Conservation (phyloP, 2,329 filamentous ascomycete species). For the Myriosclerotinia scirpicola region DNA sequence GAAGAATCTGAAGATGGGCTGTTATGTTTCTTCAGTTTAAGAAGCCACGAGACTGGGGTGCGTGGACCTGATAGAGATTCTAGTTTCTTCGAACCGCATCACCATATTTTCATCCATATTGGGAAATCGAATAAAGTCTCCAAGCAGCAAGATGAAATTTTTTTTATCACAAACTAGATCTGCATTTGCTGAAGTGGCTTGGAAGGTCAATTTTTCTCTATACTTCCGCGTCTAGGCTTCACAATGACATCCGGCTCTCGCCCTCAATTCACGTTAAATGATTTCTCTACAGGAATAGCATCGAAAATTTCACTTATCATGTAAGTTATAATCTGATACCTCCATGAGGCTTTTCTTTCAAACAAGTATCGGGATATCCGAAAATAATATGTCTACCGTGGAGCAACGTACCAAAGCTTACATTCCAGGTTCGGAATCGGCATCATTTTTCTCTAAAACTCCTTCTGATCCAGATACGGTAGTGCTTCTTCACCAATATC, state of each 20-base stretch:
- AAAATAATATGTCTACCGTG: background rate
- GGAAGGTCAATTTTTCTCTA: background rate
- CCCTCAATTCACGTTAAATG: background rate
- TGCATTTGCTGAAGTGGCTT: background rate
- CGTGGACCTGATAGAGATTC: too few species aligned
- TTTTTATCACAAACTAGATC: background rate
- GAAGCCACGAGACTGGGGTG: background rate
- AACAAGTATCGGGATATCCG: background rate
- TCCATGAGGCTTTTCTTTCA: background rate
- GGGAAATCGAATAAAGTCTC: background rate
- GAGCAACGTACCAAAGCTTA: background rate
- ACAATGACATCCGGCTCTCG: too few species aligned
- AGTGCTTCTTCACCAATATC: background rate
- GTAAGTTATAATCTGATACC: background rate
- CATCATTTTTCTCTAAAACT: conserved; percentile 1
- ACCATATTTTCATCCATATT: too few species aligned
- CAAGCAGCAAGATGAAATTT: background rate
- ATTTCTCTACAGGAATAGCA: background rate
- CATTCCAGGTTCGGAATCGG: background rate
- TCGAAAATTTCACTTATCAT: background rate
- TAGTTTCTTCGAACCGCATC: background rate
- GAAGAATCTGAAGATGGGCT: too few species aligned
- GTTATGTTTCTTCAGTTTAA: background rate
- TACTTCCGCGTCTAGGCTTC: too few species aligned
- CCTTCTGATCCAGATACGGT: background rate